Conservation (phyloP, 2,329 filamentous ascomycete genomes). For the Akanthomyces dipterigenus region DNA sequence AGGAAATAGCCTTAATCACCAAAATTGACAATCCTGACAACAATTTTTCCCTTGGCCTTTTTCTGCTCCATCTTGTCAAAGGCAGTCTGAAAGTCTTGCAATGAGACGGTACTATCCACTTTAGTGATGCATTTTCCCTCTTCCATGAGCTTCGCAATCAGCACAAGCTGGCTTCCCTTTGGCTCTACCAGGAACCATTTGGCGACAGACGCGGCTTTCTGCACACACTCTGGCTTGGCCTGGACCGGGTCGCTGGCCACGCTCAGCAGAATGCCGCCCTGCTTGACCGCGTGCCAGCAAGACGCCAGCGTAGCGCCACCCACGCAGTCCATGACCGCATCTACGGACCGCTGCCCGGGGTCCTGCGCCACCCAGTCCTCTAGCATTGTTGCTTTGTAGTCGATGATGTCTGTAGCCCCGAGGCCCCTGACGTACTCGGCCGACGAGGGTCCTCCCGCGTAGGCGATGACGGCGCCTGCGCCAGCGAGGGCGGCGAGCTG, state of each 20-base stretch:
- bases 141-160: slow-evolving; percentile 29
- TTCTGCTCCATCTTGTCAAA: slow-evolving; percentile 30
- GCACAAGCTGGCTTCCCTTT: slow-evolving; percentile 27
- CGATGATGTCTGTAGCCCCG: slow-evolving; percentile 31
- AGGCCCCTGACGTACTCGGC: slow-evolving; percentile 23
- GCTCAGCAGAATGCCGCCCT: slow-evolving; percentile 28
- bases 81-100: slow-evolving; percentile 31
- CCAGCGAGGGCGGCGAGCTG: slow-evolving; percentile 31
- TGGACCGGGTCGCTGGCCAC: slow-evolving; percentile 24
- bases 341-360: slow-evolving; percentile 21
- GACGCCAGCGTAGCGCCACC: slow-evolving; percentile 27
- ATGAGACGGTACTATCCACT: slow-evolving; percentile 33
- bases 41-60: slow-evolving; percentile 31
- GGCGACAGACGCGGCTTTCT: slow-evolving; percentile 24
- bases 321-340: slow-evolving; percentile 31
- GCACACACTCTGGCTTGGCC: slow-evolving; percentile 22
- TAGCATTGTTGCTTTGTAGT: slow-evolving; percentile 27
- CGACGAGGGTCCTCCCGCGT: slow-evolving; percentile 24
- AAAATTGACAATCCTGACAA: slow-evolving; percentile 26
- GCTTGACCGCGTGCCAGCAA: slow-evolving; percentile 29
- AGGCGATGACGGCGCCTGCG: slow-evolving; percentile 28
- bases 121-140: slow-evolving; percentile 24
- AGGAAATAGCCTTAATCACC: no score
- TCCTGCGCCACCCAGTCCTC: slow-evolving; percentile 25
- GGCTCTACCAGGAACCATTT: slow-evolving; percentile 33